Percentiles rank a stretch among this genome's conserved stretches.
Evolutionary conservation across 192 early-diverging fungal genomes (phyloP).

Genomic region (Umbelopsis vinacea): DNA sequence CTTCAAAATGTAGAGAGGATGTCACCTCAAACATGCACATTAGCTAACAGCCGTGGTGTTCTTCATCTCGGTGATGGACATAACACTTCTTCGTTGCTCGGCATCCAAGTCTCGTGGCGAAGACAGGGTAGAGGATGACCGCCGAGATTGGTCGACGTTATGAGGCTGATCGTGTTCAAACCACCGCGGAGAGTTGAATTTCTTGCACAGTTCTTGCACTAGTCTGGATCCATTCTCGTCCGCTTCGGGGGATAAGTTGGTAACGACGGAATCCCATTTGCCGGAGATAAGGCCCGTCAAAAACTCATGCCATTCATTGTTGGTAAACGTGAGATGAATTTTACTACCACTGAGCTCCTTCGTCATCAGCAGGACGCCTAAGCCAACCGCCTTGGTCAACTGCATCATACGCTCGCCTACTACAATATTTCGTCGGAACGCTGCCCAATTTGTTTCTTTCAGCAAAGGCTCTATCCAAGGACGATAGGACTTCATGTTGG

Average conservation of each 20-base stretch:
- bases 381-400: slow-evolving; percentile 38
- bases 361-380: slow-evolving; percentile 50
- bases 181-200: slow-evolving; percentile 17
- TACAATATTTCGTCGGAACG: slow-evolving; percentile 46
- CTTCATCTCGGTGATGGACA: slow-evolving; percentile 19
- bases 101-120: slow-evolving; percentile 4
- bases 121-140: background rate
- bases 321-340: slow-evolving; percentile 43
- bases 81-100: slow-evolving; percentile 6
- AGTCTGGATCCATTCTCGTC: background rate
- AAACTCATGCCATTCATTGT: slow-evolving; percentile 43
- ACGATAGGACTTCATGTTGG: slow-evolving; percentile 42
- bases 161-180: slow-evolving; percentile 1
- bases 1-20: slow-evolving; percentile 6
- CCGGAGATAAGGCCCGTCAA: slow-evolving; percentile 31
- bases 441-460: slow-evolving; percentile 38
- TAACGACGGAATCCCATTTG: slow-evolving; percentile 21
- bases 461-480: slow-evolving; percentile 38
- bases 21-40: background rate
- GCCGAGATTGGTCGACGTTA: background rate
- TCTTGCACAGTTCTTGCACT: slow-evolving; percentile 17
- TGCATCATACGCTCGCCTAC: slow-evolving; percentile 45
- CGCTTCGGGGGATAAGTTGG: background rate
- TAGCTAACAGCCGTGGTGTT: slow-evolving; percentile 9
- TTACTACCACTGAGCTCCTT: slow-evolving; percentile 51